Base-by-base conservation (phyloP, 768 basidiomycete species). In the Pleurotus cornucopiae region DNA sequence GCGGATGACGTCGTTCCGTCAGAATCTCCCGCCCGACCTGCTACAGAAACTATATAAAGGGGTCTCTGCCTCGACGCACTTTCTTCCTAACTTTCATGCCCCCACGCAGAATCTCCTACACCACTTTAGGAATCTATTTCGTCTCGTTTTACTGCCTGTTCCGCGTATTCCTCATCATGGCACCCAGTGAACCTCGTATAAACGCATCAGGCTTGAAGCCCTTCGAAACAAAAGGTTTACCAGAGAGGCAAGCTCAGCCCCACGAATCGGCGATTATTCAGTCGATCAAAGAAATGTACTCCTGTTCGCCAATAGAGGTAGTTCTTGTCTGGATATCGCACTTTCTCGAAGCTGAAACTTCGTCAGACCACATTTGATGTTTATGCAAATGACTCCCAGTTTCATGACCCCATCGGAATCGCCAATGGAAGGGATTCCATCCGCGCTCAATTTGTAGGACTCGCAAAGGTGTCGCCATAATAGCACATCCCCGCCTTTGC, bases 391-490 rank as follows among this genome's bases (percentile, higher is more conserved):
- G 65, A 78, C 34, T 76, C 75, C 0, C 63, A 74, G 52, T 79
- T 80, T 58, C 73, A 76, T 54, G 76, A 79, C 58, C 76, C 76
- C 11, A 61, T 79, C 45, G 77, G 78, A 38, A 75, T 77, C 44
- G 72, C 77, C 7, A 63, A 71, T 23, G 78, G 76, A 3, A 44
- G 67, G 11, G 66, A 67, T 26, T 69, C 77, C 7, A 74, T 79
- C 40, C 70, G 70, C 16, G 67, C 73, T 0, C 77, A 77, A 53
- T 79, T 79, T 62, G 64, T 77, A 40, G 78, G 66, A 7, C 64
- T 79, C 5, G 69, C 70, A 20, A 78, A 79, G 69, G 77, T 73
- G 39, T 26, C 9, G n/a, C 14, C 12, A 20, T 46, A 26, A 5
- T 41, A 54, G 5, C 39, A 23, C n/a, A 2, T 30, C 39, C 6